phyloP scores from a whole-genome alignment of 2,329 filamentous ascomycete genomes.

The Raffaelea ambrosiae region DNA sequence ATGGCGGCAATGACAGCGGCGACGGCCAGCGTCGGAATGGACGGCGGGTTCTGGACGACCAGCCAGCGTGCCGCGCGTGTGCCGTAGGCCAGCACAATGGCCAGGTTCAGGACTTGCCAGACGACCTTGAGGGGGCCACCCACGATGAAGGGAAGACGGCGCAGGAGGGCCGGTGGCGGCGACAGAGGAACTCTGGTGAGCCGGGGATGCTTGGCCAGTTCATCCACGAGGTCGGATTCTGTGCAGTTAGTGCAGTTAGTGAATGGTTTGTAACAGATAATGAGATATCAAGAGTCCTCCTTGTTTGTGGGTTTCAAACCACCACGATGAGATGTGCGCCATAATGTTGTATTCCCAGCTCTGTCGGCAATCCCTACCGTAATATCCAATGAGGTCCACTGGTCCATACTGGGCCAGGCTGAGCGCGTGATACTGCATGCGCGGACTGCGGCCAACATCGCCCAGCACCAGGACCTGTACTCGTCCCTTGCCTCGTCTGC shows the following conservation, averaged over 20 bases:
- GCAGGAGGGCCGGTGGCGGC: slow-evolving; percentile 57
- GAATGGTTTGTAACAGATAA: neutral
- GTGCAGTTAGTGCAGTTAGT: slow-evolving; percentile 4
- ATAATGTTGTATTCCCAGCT: too few species aligned
- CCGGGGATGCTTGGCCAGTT: slow-evolving; percentile 57
- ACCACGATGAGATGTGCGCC: too few species aligned
- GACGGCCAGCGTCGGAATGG: slow-evolving; percentile 80
- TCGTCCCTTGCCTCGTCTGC: slow-evolving; percentile 12
- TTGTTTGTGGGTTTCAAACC: too few species aligned
- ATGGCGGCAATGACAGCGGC: slow-evolving; percentile 64
- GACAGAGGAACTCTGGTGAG: slow-evolving; percentile 66
- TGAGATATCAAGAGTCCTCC: neutral
- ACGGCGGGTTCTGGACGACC: slow-evolving; percentile 77
- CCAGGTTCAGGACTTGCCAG: slow-evolving; percentile 68
- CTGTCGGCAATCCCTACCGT: slow-evolving; percentile 44
- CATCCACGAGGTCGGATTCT: slow-evolving; percentile 77
- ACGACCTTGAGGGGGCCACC: slow-evolving; percentile 77
- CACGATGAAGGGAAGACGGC: slow-evolving; percentile 66
- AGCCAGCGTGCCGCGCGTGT: slow-evolving; percentile 75
- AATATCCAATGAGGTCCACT: slow-evolving; percentile 83
- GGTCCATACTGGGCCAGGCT: slow-evolving; percentile 77
- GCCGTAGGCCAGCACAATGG: slow-evolving; percentile 62
- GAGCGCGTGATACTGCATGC: slow-evolving; percentile 97
- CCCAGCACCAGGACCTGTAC: slow-evolving; percentile 87
- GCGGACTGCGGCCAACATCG: slow-evolving; percentile 89